phyloP scores from a whole-genome alignment of 2,329 filamentous ascomycete genomes.

The Xylariaceae sp. region DNA sequence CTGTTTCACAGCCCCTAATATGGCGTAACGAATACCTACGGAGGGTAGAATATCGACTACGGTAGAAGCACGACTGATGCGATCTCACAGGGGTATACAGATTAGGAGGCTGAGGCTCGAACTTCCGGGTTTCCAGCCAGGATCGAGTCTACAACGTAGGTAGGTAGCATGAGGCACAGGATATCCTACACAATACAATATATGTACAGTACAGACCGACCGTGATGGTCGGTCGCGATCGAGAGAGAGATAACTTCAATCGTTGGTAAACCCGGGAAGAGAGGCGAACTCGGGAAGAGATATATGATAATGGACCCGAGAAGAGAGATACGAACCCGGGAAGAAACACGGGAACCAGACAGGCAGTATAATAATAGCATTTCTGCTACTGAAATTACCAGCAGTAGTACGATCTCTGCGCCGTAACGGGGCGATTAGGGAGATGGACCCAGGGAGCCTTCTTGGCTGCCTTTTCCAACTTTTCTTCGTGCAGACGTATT shows the following conservation, averaged over 20 bases:
- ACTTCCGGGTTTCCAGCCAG: neutral
- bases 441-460: slow-evolving; percentile 81
- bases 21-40: too few species aligned
- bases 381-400: slow-evolving; percentile 55
- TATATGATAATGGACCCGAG: too few species aligned
- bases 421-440: slow-evolving; percentile 76
- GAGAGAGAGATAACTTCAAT: too few species aligned
- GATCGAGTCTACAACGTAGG: neutral
- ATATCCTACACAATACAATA: slow-evolving; percentile 22
- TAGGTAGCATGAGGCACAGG: neutral
- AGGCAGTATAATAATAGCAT: too few species aligned
- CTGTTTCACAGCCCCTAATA: too few species aligned
- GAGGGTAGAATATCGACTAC: too few species aligned
- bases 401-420: slow-evolving; percentile 83
- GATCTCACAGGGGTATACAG: neutral
- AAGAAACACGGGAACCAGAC: too few species aligned
- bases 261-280: too few species aligned
- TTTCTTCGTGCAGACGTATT: slow-evolving; percentile 73
- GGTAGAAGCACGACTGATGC: neutral
- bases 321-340: too few species aligned
- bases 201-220: slow-evolving; percentile 17
- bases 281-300: too few species aligned
- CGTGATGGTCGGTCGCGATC: neutral
- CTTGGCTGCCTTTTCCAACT: slow-evolving; percentile 66
- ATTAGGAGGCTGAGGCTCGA: neutral